Conservation (phyloP, 2,329 filamentous ascomycete species). For the Fusarium sp. region DNA sequence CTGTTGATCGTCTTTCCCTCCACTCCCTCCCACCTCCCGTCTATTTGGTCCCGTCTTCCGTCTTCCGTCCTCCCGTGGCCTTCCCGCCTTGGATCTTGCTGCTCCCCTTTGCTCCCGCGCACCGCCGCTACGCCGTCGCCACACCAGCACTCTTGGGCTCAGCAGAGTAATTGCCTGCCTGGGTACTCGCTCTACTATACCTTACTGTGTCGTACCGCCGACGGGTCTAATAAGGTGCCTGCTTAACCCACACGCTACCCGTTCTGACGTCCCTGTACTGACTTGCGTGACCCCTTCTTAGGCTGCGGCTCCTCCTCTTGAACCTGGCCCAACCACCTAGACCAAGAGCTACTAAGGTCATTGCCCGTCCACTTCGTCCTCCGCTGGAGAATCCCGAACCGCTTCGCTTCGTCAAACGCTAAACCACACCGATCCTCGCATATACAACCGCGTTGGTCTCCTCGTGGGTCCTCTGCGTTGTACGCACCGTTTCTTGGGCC, state of each 20-base stretch:
- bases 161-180: conserved; percentile 19
- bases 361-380: conserved; percentile 22
- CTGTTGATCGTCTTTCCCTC: conserved; percentile 39
- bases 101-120: conserved; percentile 43
- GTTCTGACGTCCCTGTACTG: conserved; percentile 30
- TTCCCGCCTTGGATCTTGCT: conserved; percentile 41
- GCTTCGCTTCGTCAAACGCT: conserved; percentile 36
- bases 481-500: conserved; percentile 20
- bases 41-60: conserved; percentile 36
- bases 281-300: conserved; percentile 33
- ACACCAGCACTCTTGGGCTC: conserved; percentile 32
- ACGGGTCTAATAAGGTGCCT: background rate
- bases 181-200: conserved; percentile 3
- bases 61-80: conserved; percentile 42
- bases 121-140: conserved; percentile 41
- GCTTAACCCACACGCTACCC: background rate
- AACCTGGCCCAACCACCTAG: conserved; percentile 3
- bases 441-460: conserved; percentile 28
- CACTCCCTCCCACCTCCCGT: conserved; percentile 35
- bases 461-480: conserved; percentile 30
- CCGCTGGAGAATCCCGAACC: conserved; percentile 30
- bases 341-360: conserved; percentile 28
- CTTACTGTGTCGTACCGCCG: conserved; percentile 7
- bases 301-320: conserved; percentile 28
- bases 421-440: conserved; percentile 38